These are phyloP conservation scores for Cyberlindnera lachancei DNA, from an alignment of 805 yeast genomes.

Conservation along the genomic window DNA sequence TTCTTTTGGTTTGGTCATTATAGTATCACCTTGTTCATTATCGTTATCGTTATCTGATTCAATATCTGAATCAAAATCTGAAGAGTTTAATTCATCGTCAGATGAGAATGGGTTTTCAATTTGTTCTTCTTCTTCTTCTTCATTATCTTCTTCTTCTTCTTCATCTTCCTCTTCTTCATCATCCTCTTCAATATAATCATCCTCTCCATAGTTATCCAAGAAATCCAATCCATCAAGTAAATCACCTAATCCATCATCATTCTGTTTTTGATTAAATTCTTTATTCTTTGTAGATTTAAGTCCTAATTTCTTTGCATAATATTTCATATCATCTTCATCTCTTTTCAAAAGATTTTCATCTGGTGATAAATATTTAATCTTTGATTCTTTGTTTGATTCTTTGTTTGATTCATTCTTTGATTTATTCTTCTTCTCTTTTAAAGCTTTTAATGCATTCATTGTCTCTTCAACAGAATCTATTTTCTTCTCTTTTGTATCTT, in stretches of 20 bases:
- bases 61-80: constrained; percentile 36
- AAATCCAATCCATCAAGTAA: constrained; percentile 59
- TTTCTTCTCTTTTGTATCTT: constrained; percentile 8
- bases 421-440: constrained; percentile 15
- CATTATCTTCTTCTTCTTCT: constrained; percentile 21
- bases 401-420: constrained; percentile 5
- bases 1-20: constrained; percentile 37
- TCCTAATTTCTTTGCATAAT: constrained; percentile 78
- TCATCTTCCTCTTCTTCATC: constrained; percentile 13
- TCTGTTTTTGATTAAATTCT: constrained; percentile 40
- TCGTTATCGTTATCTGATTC: constrained; percentile 28
- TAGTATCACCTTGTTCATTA: constrained; percentile 24
- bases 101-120: constrained; percentile 29
- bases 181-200: constrained; percentile 3
- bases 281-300: constrained; percentile 47
- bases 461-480: constrained; percentile 33
- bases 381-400: constrained; percentile 7
- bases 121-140: constrained; percentile 19
- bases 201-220: constrained; percentile 29
- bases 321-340: constrained; percentile 74
- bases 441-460: constrained; percentile 33
- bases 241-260: constrained; percentile 78
- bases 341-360: constrained; percentile 42
- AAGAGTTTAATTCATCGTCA: constrained; percentile 35
- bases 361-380: constrained; percentile 8